Evolutionary conservation across 768 basidiomycete species (phyloP), one percentile per base, ranked within the genome.

Genomic region (Albatrellus ellisii): DNA sequence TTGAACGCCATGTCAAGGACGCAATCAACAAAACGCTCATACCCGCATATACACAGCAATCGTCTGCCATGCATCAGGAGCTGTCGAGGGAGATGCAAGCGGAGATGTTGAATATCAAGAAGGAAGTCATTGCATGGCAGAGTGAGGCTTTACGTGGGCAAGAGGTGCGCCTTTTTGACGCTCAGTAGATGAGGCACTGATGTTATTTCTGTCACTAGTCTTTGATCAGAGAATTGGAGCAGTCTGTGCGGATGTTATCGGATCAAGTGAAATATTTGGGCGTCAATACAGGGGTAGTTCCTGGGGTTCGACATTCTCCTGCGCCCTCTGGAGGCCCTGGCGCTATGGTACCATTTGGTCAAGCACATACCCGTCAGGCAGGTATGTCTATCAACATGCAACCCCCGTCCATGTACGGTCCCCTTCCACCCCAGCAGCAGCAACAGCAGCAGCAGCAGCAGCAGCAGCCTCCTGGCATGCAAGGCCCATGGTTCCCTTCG

Each of bases 1-100:
- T 91, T 48, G 84, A 88, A 55, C 69, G 78, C 46, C 80, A 87
- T 51, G 75, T 91, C 56, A 87, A 85, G 63, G 85, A 87, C 17
- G 67, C 78, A 12, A 70, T 90, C 50, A 66, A 68, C 10, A 78
- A 83, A 61, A 75, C 69, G 0, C 72, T 91, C 53, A 64, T 88
- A 27, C 87, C 87, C 2, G 69, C 79, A 24, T 82, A 82, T 57
- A 72, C 77, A 27, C 77, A 81, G 49, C 79, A 82, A 52, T 72
- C 82, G n/a, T 68, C 73, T 8, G 62, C 66, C 6, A 75, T 88
- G 70, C 83, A 89, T 54, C 86, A 89, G 56, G 83, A 87, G 43
- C 66, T 88, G 18, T 61, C 81, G 26, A 72, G 78, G 18, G 84
- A 86, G 56, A 68, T 91, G 50, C 75, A 77, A 41, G 63, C 67